phyloP scores from a whole-genome alignment of 2,329 filamentous ascomycete genomes.

The Aspergillus phoenicis region DNA sequence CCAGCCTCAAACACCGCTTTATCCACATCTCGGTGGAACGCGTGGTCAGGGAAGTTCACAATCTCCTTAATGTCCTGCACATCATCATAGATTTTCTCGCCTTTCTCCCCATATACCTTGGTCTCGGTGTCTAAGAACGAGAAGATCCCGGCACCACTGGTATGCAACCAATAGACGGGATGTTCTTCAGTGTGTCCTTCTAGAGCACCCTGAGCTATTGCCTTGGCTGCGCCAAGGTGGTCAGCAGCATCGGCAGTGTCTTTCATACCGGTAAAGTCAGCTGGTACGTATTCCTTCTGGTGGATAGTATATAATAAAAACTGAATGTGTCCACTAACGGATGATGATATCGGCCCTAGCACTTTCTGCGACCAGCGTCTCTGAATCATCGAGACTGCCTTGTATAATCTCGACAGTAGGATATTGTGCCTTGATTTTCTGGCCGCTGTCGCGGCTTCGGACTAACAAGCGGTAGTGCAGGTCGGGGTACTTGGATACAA shows the following conservation, averaged over 20 bases:
- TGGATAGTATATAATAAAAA: neutral
- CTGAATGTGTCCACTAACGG: conserved; percentile 6
- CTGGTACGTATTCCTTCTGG: no score
- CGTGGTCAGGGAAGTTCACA: conserved; percentile 18
- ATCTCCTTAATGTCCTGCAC: conserved; percentile 10
- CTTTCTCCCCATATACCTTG: conserved; percentile 7
- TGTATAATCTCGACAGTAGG: conserved; percentile 5
- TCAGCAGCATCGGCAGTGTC: conserved; percentile 18
- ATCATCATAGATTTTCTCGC: conserved; percentile 13
- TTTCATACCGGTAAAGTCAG: neutral
- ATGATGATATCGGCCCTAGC: conserved; percentile 18
- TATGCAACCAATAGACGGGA: conserved; percentile 17
- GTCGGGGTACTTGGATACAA: conserved; percentile 30
- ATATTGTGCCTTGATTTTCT: conserved; percentile 11
- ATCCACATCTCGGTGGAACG: conserved; percentile 18
- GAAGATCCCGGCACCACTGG: conserved; percentile 18
- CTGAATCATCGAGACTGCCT: conserved; percentile 4
- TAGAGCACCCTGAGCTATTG: conserved; percentile 12
- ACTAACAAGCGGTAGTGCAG: conserved; percentile 11
- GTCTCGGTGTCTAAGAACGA: conserved; percentile 13
- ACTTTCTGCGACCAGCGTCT: conserved; percentile 9
- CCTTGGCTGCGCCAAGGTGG: conserved; percentile 8
- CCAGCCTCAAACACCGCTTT: conserved; percentile 15
- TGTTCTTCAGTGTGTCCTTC: conserved; percentile 13
- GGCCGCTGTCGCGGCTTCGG: conserved; percentile 7